Evolutionary conservation across 83 land plant genomes (phyloP).

Genomic region (Diphasiastrum complanatum): DNA sequence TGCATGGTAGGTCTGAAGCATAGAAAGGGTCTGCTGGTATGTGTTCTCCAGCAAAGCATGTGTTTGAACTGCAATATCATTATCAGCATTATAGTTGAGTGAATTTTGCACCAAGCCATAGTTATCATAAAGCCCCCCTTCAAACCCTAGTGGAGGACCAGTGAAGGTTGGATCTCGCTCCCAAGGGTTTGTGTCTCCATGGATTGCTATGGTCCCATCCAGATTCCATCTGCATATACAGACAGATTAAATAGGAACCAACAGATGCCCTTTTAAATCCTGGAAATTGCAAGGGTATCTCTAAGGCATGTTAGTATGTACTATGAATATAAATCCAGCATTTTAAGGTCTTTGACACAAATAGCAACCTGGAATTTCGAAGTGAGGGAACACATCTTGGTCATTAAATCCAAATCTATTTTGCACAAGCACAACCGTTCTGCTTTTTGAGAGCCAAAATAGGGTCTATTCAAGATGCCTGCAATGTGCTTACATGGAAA

Average conservation of each 20-base stretch:
- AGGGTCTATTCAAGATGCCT: no score
- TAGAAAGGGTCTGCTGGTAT: conserved; percentile 45
- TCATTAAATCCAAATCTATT: no score
- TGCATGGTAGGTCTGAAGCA: conserved; percentile 61
- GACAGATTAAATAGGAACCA: neutral
- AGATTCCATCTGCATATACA: conserved; percentile 68
- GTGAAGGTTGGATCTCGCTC: conserved; percentile 35
- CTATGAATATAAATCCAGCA: no score
- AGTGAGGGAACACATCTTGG: no score
- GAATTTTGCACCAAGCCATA: conserved; percentile 54
- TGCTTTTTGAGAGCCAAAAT: no score
- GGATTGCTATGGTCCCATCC: conserved; percentile 67
- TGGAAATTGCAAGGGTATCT: no score
- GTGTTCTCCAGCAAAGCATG: conserved; percentile 45
- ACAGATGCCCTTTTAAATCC: neutral
- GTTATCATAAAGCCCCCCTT: conserved; percentile 78
- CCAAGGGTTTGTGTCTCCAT: conserved; percentile 77
- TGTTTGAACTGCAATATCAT: conserved; percentile 48
- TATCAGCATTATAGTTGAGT: conserved; percentile 56
- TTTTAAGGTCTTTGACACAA: no score
- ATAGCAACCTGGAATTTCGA: no score
- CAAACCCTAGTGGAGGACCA: conserved; percentile 77
- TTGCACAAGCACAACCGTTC: no score
- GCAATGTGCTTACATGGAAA: conserved; percentile 55
- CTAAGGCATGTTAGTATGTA: no score